These are phyloP conservation scores for Dendrobium catenatum DNA, from an alignment of 106 monocot species.

Conservation along the genomic window DNA sequence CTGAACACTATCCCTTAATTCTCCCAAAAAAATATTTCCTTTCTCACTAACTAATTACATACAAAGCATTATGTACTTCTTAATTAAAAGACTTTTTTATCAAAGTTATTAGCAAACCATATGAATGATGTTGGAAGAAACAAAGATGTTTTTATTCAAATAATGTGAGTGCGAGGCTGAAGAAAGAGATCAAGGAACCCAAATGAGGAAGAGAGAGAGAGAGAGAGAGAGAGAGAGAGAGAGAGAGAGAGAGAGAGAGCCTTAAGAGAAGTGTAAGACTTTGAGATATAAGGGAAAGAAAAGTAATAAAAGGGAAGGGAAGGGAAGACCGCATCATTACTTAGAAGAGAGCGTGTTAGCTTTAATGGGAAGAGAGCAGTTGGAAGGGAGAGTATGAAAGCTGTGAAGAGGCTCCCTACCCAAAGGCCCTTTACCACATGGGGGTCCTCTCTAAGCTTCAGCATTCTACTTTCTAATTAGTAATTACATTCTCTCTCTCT, in stretches of 20 bases:
- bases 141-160: neutral
- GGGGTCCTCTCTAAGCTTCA: neutral
- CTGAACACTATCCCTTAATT: no score
- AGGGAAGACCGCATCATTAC: neutral
- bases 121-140: neutral
- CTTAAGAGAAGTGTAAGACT: neutral
- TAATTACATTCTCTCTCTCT: neutral
- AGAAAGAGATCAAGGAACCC: neutral
- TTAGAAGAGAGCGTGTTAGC: neutral
- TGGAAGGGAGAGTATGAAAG: neutral
- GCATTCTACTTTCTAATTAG: neutral
- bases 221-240: no score
- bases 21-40: neutral
- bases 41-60: neutral
- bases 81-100: neutral
- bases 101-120: neutral
- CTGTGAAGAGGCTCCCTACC: neutral
- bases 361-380: neutral
- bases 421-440: constrained; percentile 4
- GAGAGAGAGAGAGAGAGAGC: neutral
- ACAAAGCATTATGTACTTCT: neutral
- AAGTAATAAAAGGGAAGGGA: neutral
- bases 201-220: neutral
- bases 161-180: neutral
- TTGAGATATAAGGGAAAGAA: neutral